A percentile compares a stretch with the other conserved stretches of the same genome.
These are phyloP conservation scores for Cucurbita pepo DNA, from an alignment of 306 rosid genomes.

Conservation along the genomic window DNA sequence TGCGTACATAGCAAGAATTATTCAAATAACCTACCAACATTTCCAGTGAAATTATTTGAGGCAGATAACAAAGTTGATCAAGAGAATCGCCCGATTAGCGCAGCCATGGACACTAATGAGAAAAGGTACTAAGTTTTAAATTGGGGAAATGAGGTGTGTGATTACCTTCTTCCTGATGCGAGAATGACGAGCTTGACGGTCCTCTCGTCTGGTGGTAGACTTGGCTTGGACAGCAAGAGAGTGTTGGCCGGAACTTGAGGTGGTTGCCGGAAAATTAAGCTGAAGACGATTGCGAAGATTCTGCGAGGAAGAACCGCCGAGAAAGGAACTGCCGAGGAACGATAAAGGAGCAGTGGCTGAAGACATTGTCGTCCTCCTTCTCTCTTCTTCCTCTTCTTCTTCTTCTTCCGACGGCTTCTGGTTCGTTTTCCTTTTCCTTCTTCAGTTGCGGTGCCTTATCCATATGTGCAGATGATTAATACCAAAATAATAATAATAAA, in stretches of 20 bases:
- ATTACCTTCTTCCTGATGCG: slow-evolving; percentile 40
- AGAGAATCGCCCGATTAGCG: not conserved
- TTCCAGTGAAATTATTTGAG: not conserved
- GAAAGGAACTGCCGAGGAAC: not conserved
- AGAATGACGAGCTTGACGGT: slow-evolving; percentile 49
- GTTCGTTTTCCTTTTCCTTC: not conserved
- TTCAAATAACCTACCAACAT: not conserved
- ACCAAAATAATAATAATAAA: too few relatives aligned
- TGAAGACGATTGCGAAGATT: not conserved
- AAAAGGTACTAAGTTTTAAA: not conserved
- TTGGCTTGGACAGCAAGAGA: slow-evolving; percentile 33
- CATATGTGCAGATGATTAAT: too few relatives aligned
- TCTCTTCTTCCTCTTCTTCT: not conserved
- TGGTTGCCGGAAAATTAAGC: not conserved
- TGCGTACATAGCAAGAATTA: not conserved
- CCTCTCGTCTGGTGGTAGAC: slow-evolving; percentile 27
- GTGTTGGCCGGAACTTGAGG: not conserved
- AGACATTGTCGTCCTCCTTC: not conserved
- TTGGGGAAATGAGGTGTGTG: not conserved
- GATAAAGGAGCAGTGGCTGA: not conserved
- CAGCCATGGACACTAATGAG: not conserved
- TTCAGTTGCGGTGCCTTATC: not conserved
- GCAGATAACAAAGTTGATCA: not conserved
- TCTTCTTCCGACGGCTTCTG: not conserved
- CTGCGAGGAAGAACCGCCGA: not conserved